A percentile compares a stretch with the other conserved stretches of the same genome.
Evolutionary conservation across 2,329 filamentous ascomycete species (phyloP).

Genomic region (Cercospora zeae-maydis): DNA sequence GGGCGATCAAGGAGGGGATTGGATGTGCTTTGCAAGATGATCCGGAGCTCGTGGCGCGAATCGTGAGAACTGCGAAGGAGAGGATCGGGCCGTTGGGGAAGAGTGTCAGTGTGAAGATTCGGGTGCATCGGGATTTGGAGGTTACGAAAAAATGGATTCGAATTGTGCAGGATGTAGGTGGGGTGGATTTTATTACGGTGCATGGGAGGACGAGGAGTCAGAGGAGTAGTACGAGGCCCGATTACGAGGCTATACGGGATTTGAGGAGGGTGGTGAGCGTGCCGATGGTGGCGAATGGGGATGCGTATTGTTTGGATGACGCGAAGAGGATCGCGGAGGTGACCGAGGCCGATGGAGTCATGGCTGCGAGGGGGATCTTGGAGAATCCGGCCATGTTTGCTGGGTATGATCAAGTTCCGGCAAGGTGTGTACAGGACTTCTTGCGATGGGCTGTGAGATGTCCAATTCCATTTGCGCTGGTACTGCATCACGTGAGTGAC

Average conservation of each 20-base stretch:
- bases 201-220: conserved; percentile 63
- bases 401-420: conserved; percentile 55
- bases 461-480: conserved; percentile 61
- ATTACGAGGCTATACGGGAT: conserved; percentile 57
- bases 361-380: conserved; percentile 66
- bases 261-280: conserved; percentile 54
- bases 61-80: conserved; percentile 57
- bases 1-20: conserved; percentile 65
- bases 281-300: conserved; percentile 65
- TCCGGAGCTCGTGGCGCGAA: conserved; percentile 62
- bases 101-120: conserved; percentile 67
- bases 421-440: conserved; percentile 61
- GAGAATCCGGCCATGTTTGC: conserved; percentile 66
- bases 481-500: conserved; percentile 63
- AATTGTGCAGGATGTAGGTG: conserved; percentile 56
- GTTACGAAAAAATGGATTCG: conserved; percentile 59
- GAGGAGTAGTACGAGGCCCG: conserved; percentile 59
- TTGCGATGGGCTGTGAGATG: conserved; percentile 54
- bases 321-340: conserved; percentile 33
- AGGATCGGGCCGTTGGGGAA: conserved; percentile 45
- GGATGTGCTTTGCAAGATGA: conserved; percentile 58
- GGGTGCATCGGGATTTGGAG: conserved; percentile 61
- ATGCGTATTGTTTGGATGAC: conserved; percentile 57
- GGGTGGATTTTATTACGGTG: conserved; percentile 65
- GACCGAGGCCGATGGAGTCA: conserved; percentile 51